Evolutionary conservation across 2,329 filamentous ascomycete species (phyloP).

Genomic region (Cercospora sp.): DNA sequence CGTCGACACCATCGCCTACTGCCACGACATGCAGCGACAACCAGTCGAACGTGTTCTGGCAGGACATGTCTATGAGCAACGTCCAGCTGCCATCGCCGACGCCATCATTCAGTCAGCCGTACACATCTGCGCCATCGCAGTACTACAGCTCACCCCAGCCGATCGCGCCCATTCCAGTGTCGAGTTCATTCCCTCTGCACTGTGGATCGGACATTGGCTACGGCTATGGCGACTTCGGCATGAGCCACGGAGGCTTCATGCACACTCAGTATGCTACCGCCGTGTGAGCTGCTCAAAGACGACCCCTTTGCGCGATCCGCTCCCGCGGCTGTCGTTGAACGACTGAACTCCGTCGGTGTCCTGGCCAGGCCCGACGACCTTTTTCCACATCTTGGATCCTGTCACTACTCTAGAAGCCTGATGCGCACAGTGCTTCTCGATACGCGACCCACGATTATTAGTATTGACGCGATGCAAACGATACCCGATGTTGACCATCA

Average conservation of each 20-base stretch:
- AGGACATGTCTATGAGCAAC: constrained; percentile 72
- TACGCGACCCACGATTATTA: constrained; percentile 44
- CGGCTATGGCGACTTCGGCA: constrained; percentile 77
- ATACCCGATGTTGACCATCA: constrained; percentile 45
- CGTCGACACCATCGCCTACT: constrained; percentile 77
- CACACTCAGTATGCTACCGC: constrained; percentile 65
- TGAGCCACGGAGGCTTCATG: constrained; percentile 83
- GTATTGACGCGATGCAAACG: constrained; percentile 42
- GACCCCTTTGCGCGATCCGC: constrained; percentile 23
- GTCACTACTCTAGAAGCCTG: constrained; percentile 33
- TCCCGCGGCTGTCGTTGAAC: constrained; percentile 35
- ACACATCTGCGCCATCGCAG: constrained; percentile 56
- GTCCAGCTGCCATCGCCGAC: constrained; percentile 73
- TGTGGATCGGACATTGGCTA: constrained; percentile 68
- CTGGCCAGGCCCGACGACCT: constrained; percentile 44
- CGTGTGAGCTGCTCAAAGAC: constrained; percentile 70
- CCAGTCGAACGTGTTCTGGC: constrained; percentile 72
- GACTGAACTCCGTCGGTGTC: constrained; percentile 39
- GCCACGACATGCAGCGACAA: constrained; percentile 70
- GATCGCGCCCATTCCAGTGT: constrained; percentile 74
- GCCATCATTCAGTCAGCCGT: constrained; percentile 75
- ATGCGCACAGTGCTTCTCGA: constrained; percentile 44
- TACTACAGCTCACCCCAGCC: constrained; percentile 80
- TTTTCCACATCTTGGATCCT: constrained; percentile 24
- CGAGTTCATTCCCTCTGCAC: constrained; percentile 79